Evolutionary conservation across 1,284 basidiomycete genomes (phyloP).

Genomic region (Ceratobasidium papillatum): DNA sequence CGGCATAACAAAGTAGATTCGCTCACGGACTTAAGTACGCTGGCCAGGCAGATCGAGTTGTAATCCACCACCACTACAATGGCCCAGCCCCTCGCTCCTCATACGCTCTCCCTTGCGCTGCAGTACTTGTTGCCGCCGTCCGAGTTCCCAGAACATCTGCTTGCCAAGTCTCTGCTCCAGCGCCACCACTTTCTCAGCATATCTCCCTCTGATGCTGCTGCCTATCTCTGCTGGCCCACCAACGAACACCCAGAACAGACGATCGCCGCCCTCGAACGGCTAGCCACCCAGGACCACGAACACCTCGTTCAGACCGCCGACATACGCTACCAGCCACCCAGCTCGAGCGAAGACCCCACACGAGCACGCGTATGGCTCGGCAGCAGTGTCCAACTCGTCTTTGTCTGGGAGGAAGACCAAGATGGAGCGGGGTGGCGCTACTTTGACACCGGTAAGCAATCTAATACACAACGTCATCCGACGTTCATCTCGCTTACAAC

Average conservation of each 20-base stretch:
- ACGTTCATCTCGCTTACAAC: background rate
- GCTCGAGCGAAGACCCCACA: background rate
- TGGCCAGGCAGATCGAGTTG: background rate
- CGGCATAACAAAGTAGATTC: background rate
- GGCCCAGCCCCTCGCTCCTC: conserved; percentile 38
- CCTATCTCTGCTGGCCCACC: conserved; percentile 43
- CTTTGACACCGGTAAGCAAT: conserved; percentile 33
- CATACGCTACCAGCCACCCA: conserved; percentile 11
- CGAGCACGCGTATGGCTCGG: conserved; percentile 30
- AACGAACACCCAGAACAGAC: conserved; percentile 21
- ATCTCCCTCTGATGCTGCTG: conserved; percentile 40
- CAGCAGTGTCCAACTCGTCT: conserved; percentile 28
- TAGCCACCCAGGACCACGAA: conserved; percentile 37
- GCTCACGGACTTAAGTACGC: conserved; percentile 21
- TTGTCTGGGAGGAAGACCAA: conserved; percentile 37
- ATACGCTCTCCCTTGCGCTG: conserved; percentile 42
- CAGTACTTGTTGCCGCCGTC: conserved; percentile 44
- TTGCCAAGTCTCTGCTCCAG: conserved; percentile 42
- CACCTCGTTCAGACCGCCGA: conserved; percentile 12
- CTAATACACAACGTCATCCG: background rate
- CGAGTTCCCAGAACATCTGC: conserved; percentile 41
- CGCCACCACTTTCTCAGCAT: conserved; percentile 44
- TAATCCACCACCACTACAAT: conserved; percentile 2
- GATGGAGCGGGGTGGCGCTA: conserved; percentile 38
- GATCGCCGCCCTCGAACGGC: conserved; percentile 29